Evolutionary conservation across 2,329 filamentous ascomycete genomes (phyloP).

Genomic region (Scleromitrula shiraiana): DNA sequence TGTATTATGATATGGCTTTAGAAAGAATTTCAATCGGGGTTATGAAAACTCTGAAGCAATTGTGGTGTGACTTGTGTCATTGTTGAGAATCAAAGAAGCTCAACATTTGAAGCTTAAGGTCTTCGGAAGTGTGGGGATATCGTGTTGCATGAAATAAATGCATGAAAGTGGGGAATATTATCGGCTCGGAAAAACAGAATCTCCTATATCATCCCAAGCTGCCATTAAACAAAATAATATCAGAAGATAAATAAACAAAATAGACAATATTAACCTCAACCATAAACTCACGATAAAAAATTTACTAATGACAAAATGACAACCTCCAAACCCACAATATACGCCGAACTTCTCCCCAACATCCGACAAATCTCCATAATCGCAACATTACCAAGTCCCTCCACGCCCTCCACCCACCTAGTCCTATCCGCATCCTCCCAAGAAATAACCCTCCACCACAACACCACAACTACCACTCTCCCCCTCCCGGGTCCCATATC

Average conservation of each 20-base stretch:
- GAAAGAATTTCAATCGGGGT: neutral
- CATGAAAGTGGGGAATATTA: neutral
- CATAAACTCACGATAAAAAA: neutral
- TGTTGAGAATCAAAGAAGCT: neutral
- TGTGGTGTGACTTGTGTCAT: constrained; percentile 1
- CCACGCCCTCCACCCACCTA: constrained; percentile 23
- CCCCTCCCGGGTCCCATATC: no score
- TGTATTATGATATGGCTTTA: constrained; percentile 1
- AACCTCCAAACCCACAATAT: constrained; percentile 34
- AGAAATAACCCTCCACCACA: constrained; percentile 42
- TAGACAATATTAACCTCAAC: neutral
- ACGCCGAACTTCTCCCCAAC: constrained; percentile 58
- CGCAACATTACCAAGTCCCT: constrained; percentile 39
- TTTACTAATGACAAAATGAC: neutral
- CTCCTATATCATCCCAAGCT: no score
- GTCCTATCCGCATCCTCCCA: constrained; percentile 38
- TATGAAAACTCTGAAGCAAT: neutral
- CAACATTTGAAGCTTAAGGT: no score
- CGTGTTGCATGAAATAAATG: neutral
- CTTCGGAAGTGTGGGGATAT: neutral
- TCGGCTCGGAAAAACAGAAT: no score
- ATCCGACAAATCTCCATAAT: constrained; percentile 56
- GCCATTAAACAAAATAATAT: no score
- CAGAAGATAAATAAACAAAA: no score
- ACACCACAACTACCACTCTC: no score